Evolutionary conservation across 305 asterid species (phyloP), one percentile per base, ranked within the genome.

Genomic region (Fraxinus ornus): DNA sequence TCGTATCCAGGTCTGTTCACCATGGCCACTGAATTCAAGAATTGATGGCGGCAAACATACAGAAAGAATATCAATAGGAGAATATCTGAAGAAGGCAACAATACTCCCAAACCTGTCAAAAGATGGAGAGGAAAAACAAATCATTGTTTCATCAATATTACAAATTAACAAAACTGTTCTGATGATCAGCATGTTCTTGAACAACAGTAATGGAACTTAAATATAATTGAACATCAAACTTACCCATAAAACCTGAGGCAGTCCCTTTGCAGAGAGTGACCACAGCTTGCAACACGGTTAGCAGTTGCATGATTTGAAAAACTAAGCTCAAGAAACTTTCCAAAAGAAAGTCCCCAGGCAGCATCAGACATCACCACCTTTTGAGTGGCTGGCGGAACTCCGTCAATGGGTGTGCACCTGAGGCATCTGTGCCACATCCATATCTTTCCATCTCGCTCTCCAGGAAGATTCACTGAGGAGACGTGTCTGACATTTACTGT

Each of bases 401-500:
- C 98, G 17, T 88, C 92, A 13, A 84, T 68, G 30, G 84, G 91
- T 19, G 81, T 85, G 80, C 98, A 97, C 87, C 83, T 90, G 76
- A 97, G 94, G 90, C 99, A 97, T 83, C 98, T 86, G 79, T 97
- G 99, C 99, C 99, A 97, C 99, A 97, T 97, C 99, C 98, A 97
- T 84, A 97, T 94, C 92, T 91, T 97, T 78, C 97, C 95, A 83
- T 94, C 98, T 35, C 86, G 85, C 83, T 91, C 97, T 44, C 98
- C 98, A 37, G 95, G 97, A 86, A 97, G 97, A 86, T 86, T 91
- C 79, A 82, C 88, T 7, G 93, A 86, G 28, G 92, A 91, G 60
- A 93, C 85, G 12, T 88, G 90, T 80, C 86, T 88, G 44, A 93
- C 96, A 28, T 90, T 97, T 84, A 97, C 91, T 0, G 97, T 97